phyloP scores from a whole-genome alignment of 108 stramenopile genomes.

The Schizochytrium sp. region DNA sequence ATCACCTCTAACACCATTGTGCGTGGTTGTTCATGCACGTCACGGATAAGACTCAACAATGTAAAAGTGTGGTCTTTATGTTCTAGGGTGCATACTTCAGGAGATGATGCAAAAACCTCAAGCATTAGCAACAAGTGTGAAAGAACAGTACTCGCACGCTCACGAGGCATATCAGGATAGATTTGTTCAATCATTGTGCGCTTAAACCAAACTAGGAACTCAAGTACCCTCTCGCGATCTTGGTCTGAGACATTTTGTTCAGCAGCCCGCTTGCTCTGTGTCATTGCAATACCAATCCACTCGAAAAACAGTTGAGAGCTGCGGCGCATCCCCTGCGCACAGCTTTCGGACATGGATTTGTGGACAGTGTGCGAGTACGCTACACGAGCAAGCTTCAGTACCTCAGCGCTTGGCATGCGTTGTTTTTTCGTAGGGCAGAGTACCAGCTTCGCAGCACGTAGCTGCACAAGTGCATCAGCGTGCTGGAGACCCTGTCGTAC shows the following conservation, averaged over 20 bases:
- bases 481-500: slow-evolving; percentile 25
- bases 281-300: slow-evolving; percentile 8
- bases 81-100: slow-evolving; percentile 12
- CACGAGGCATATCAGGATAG: slow-evolving; percentile 5
- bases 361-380: background rate
- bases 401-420: slow-evolving; percentile 46
- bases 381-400: background rate
- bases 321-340: slow-evolving; percentile 37
- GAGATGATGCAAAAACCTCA: slow-evolving; percentile 14
- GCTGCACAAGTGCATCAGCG: background rate
- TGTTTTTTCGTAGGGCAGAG: slow-evolving; percentile 10
- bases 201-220: slow-evolving; percentile 28
- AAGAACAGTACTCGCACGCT: slow-evolving; percentile 2
- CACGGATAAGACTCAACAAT: background rate
- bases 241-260: background rate
- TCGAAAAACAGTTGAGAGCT: slow-evolving; percentile 47
- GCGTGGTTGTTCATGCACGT: slow-evolving; percentile 32
- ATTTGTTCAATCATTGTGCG: background rate
- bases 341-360: slow-evolving; percentile 34
- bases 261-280: slow-evolving; percentile 2
- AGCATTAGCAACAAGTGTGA: background rate
- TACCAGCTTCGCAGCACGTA: background rate
- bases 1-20: background rate
- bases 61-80: slow-evolving; percentile 9
- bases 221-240: slow-evolving; percentile 7